phyloP scores from a whole-genome alignment of 2,329 filamentous ascomycete genomes.

The Penicillium sumatraense region DNA sequence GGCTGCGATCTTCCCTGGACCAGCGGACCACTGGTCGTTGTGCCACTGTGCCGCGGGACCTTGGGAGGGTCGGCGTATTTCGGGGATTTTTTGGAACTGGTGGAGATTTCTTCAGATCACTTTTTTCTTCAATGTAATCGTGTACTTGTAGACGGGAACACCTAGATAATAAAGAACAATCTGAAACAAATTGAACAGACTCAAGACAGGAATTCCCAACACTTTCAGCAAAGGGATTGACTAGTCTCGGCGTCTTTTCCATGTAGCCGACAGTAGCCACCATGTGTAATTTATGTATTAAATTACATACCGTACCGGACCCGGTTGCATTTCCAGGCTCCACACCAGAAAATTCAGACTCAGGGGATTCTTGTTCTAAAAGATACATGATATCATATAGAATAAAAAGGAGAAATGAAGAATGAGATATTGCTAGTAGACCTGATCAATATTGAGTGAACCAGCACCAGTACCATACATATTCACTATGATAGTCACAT shows the following conservation, averaged over 20 bases:
- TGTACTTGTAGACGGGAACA: too few species aligned
- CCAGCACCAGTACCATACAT: neutral
- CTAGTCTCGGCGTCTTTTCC: neutral
- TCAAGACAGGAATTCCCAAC: neutral
- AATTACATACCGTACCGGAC: neutral
- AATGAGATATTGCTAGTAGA: too few species aligned
- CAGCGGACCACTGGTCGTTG: neutral
- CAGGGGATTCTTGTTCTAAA: neutral
- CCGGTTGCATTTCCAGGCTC: neutral
- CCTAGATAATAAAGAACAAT: too few species aligned
- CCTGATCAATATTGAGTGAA: neutral
- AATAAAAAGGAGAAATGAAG: neutral
- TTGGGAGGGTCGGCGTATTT: slow-evolving; percentile 16
- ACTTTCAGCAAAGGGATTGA: neutral
- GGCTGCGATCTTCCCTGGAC: slow-evolving; percentile 13
- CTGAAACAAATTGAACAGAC: neutral
- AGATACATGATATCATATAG: neutral
- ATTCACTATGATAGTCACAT: neutral
- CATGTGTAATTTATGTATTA: neutral
- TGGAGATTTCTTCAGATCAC: neutral
- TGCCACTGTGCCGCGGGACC: neutral
- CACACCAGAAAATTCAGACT: slow-evolving; percentile 1
- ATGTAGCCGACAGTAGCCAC: slow-evolving; percentile 3
- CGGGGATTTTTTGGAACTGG: slow-evolving; percentile 2
- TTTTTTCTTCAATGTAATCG: too few species aligned